Base-by-base conservation (phyloP, 371 early-diverging fungal species). In the Mortierella sp. region DNA sequence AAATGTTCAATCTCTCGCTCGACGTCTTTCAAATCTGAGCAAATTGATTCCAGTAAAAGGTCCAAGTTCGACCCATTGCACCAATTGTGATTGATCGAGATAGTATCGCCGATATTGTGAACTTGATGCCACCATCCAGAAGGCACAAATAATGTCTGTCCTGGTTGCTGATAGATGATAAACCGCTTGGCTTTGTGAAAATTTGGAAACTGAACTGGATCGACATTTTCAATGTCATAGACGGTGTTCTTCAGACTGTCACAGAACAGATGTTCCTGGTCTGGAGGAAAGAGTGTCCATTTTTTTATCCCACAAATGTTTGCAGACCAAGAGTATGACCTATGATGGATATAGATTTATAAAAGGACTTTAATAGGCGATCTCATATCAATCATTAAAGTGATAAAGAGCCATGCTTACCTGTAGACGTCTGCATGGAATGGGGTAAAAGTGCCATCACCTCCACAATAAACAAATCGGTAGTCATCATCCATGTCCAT, bases 21-120 rank as follows among this genome's bases (percentile, higher is more conserved):
- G 4, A 92, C 92, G 13, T 86, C 86, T 2, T 66, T 70, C 47
- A 89, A 75, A 61, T 90, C 91, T 6, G 56, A 59, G 3, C 61
- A 23, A 12, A 93, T 76, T 1, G 88, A 89, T 7, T 72, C 75
- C 47, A 83, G 85, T n/a, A 89, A 75, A 1, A 72, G 61, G 9
- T 70, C 80, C 61, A 90, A 62, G 68, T 93, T 93, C 61, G 84
- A 86, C 22, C 88, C 87, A 63, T 92, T 92, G 26, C 72, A 69
- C 92, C 92, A 94, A 68, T 94, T 94, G 70, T 91, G 93, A 64
- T 94, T 94, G 83, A 94, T 91, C 4, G 92, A 92, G 42, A 94
- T 91, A 0, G 94, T 90, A 43, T 89, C 85, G 17, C 90, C 92
- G 40, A 90, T 84, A 57, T 93, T 93, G 49, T 85, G 87, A 13